phyloP scores from a whole-genome alignment of 2,329 filamentous ascomycete species.

The Alternaria panax region DNA sequence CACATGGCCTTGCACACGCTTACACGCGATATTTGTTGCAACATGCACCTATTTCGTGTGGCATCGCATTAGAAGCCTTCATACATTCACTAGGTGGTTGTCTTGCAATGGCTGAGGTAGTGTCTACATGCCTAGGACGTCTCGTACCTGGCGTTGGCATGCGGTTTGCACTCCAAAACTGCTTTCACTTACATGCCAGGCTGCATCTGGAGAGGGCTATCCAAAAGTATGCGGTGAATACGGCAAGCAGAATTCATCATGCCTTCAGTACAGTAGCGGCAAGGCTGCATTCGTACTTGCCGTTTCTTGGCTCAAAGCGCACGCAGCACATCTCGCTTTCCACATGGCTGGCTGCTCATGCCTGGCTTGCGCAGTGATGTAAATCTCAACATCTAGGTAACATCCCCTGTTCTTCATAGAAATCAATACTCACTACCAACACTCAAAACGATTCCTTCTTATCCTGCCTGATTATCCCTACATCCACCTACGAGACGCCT shows the following conservation, averaged over 20 bases:
- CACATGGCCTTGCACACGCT: too few relatives aligned
- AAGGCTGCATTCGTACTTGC: not conserved
- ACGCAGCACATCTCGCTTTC: not conserved
- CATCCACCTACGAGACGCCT: not conserved
- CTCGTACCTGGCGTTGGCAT: not conserved
- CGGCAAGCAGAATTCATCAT: not conserved
- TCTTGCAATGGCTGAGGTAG: not conserved
- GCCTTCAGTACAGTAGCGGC: not conserved
- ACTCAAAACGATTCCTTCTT: not conserved
- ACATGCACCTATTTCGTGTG: too few relatives aligned
- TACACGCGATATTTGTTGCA: too few relatives aligned
- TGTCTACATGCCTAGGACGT: not conserved
- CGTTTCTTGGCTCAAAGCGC: not conserved
- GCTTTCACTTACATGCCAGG: not conserved
- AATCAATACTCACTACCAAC: not conserved
- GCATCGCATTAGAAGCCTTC: too few relatives aligned
- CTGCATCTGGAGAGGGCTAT: not conserved
- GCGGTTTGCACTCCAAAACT: not conserved
- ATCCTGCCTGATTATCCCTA: not conserved
- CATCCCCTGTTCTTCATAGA: not conserved
- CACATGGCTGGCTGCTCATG: not conserved
- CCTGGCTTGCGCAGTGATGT: not conserved
- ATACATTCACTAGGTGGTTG: too few relatives aligned
- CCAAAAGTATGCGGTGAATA: not conserved
- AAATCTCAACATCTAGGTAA: not conserved